phyloP scores from a whole-genome alignment of 768 basidiomycete genomes.

The Suillus cothurnatus region DNA sequence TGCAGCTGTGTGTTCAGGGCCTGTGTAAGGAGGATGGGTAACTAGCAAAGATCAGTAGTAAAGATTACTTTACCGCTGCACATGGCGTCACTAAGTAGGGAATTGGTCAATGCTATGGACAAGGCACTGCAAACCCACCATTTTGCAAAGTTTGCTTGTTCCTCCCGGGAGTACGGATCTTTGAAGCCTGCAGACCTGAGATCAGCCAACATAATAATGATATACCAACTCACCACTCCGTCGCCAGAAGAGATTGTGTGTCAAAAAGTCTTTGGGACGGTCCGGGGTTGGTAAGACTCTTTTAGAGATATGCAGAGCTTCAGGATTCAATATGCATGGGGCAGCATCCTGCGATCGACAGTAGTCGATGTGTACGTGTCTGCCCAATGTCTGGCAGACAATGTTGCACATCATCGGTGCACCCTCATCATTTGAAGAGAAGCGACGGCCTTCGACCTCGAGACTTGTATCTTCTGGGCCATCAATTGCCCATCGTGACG shows the following conservation, averaged over 20 bases:
- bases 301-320: slow-evolving; percentile 46
- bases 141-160: slow-evolving; percentile 52
- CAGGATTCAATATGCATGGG: slow-evolving; percentile 41
- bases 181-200: slow-evolving; percentile 49
- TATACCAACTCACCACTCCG: slow-evolving; percentile 45
- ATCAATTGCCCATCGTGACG: slow-evolving; percentile 57
- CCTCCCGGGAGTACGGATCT: slow-evolving; percentile 62
- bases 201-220: not conserved
- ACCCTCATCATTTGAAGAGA: slow-evolving; percentile 54
- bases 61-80: slow-evolving; percentile 41
- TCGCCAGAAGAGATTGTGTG: slow-evolving; percentile 58
- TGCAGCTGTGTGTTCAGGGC: slow-evolving; percentile 49
- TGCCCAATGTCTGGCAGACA: slow-evolving; percentile 53
- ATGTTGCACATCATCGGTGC: slow-evolving; percentile 67
- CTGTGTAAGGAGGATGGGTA: slow-evolving; percentile 31
- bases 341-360: slow-evolving; percentile 45
- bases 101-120: not conserved
- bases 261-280: slow-evolving; percentile 53
- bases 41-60: not conserved
- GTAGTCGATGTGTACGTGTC: slow-evolving; percentile 59
- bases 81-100: slow-evolving; percentile 46
- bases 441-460: slow-evolving; percentile 58
- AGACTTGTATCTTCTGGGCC: slow-evolving; percentile 50
- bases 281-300: slow-evolving; percentile 48
- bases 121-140: slow-evolving; percentile 40